Conservation (phyloP, 768 basidiomycete species). For the Suillus lakei region DNA sequence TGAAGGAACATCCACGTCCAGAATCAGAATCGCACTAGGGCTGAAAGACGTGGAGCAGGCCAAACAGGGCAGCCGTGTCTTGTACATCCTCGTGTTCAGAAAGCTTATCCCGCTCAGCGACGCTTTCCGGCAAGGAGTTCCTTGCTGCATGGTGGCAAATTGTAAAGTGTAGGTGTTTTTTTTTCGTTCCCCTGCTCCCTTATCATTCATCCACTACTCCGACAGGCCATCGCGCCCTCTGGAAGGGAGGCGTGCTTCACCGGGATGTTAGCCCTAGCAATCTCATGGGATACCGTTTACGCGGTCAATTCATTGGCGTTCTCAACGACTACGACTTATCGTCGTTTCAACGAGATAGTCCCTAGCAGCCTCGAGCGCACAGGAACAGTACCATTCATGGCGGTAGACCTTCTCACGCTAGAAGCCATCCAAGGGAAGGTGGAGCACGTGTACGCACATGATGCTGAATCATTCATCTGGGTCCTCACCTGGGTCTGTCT, state of each 20-base stretch:
- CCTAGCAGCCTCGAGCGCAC: slow-evolving; percentile 12
- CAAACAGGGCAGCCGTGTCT: neutral
- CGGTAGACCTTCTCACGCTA: neutral
- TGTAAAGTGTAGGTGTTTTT: neutral
- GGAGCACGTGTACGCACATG: slow-evolving; percentile 5
- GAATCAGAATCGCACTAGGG: neutral
- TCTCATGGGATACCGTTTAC: neutral
- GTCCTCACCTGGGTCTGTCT: slow-evolving; percentile 3
- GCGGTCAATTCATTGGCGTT: neutral
- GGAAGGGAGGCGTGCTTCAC: neutral
- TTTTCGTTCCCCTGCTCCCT: neutral
- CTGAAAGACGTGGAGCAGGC: neutral
- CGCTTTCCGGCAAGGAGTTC: neutral
- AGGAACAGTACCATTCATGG: slow-evolving; percentile 19
- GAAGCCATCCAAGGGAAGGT: neutral
- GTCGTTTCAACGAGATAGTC: neutral
- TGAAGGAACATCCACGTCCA: neutral
- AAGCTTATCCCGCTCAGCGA: neutral
- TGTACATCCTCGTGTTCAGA: neutral
- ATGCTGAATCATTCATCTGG: slow-evolving; percentile 10
- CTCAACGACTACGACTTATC: slow-evolving; percentile 14
- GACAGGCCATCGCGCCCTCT: slow-evolving; percentile 16
- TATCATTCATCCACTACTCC: neutral
- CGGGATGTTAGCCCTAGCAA: neutral
- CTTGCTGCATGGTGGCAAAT: slow-evolving; percentile 10